A percentile compares a stretch with the other conserved stretches of the same genome.
Conservation (phyloP, 306 rosid species). For the Betula pendula region DNA sequence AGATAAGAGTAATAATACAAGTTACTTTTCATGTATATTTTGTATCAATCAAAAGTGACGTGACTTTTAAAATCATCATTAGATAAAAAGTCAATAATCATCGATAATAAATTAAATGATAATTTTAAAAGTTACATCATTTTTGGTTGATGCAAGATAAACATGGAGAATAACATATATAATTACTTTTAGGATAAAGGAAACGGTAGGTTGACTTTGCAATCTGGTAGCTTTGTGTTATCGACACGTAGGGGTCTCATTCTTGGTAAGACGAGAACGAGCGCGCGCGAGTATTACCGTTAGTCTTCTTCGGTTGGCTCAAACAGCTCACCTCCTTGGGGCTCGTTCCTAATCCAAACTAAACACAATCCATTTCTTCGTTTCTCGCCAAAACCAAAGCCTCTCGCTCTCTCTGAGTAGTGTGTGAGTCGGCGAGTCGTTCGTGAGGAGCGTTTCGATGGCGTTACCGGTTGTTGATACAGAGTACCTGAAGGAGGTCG, state of each 20-base stretch:
- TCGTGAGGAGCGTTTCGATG: conserved; percentile 33
- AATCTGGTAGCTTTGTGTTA: neutral
- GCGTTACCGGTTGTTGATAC: conserved; percentile 70
- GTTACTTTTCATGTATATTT: too few relatives aligned
- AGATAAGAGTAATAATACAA: too few relatives aligned
- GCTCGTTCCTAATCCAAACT: neutral
- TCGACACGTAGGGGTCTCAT: neutral
- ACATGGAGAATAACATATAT: too few relatives aligned
- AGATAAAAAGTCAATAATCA: too few relatives aligned
- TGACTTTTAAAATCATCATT: too few relatives aligned
- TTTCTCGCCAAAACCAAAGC: neutral
- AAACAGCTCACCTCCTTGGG: neutral
- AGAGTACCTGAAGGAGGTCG: conserved; percentile 69
- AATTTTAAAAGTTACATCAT: too few relatives aligned
- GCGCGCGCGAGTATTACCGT: neutral
- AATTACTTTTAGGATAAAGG: too few relatives aligned
- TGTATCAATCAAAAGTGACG: too few relatives aligned
- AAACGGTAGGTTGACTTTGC: neutral
- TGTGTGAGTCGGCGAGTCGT: neutral
- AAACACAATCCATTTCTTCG: neutral
- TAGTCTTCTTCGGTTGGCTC: neutral
- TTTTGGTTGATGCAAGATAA: too few relatives aligned
- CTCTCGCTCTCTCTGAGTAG: neutral
- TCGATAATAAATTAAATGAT: too few relatives aligned
- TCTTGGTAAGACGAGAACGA: neutral